Evolutionary conservation across 2,329 filamentous ascomycete species (phyloP).

Genomic region (Hypoxylon sp.): DNA sequence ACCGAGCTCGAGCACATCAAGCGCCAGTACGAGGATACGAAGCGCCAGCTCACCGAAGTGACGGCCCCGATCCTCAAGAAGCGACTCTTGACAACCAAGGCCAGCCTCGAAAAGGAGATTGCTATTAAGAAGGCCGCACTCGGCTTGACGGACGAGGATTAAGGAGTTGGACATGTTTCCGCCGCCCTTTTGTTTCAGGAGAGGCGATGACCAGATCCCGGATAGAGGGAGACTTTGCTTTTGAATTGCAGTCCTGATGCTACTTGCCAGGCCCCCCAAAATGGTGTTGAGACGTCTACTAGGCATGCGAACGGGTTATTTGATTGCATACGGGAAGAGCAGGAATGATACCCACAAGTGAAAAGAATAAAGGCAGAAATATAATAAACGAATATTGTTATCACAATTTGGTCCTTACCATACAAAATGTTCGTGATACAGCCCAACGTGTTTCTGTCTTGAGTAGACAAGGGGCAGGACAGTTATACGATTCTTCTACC

Average conservation of each 20-base stretch:
- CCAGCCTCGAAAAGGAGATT: slow-evolving; percentile 52
- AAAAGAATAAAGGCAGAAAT: neutral
- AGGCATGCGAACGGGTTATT: neutral
- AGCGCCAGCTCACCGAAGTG: slow-evolving; percentile 54
- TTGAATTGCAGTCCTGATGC: neutral
- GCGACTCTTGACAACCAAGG: slow-evolving; percentile 60
- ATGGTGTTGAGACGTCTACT: neutral
- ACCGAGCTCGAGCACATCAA: slow-evolving; percentile 53
- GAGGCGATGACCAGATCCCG: neutral
- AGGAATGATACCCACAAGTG: slow-evolving; percentile 20
- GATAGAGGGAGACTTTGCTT: neutral
- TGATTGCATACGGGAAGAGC: neutral
- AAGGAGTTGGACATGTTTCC: slow-evolving; percentile 9
- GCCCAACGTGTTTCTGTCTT: neutral
- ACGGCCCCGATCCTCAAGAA: slow-evolving; percentile 58
- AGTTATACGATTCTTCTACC: neutral
- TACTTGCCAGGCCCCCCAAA: neutral
- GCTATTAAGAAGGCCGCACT: slow-evolving; percentile 46
- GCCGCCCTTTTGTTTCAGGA: neutral
- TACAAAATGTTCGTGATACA: neutral
- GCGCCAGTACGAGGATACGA: slow-evolving; percentile 47
- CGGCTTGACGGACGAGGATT: slow-evolving; percentile 44
- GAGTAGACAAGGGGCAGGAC: neutral
- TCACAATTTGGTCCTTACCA: neutral
- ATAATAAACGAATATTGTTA: neutral